phyloP scores from a whole-genome alignment of 75 land plant species.

The Picea glauca region DNA sequence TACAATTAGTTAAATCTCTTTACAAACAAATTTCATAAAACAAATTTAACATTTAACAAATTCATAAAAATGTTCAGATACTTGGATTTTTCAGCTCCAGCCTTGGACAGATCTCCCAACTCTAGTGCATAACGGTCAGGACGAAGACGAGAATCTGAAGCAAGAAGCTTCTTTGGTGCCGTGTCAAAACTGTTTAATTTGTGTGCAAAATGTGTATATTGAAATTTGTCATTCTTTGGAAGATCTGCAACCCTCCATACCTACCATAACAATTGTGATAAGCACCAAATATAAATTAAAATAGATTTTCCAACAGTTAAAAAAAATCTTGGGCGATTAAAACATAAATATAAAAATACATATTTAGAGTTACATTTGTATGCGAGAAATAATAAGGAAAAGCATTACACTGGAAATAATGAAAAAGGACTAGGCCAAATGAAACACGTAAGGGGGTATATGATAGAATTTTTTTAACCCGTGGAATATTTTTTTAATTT shows the following conservation, averaged over 20 bases:
- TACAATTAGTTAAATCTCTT: neutral
- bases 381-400: neutral
- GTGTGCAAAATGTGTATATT: constrained; percentile 91
- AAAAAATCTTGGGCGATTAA: neutral
- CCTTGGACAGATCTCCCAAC: constrained; percentile 79
- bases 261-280: constrained; percentile 23
- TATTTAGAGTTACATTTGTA: neutral
- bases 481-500: neutral
- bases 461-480: no score
- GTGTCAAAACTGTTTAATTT: constrained; percentile 96
- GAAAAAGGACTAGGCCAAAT: neutral
- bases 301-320: neutral
- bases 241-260: constrained; percentile 77
- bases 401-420: neutral
- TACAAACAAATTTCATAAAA: neutral
- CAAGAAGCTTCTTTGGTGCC: constrained; percentile 80
- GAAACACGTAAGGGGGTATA: neutral
- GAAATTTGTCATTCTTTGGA: constrained; percentile 83
- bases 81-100: constrained; percentile 92
- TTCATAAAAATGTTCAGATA: constrained; percentile 6
- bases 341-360: neutral
- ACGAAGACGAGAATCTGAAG: constrained; percentile 95
- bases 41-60: neutral
- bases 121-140: constrained; percentile 96
- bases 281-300: neutral